Base-by-base conservation (phyloP, 2,329 filamentous ascomycete genomes). In the Colletotrichum kahawae region DNA sequence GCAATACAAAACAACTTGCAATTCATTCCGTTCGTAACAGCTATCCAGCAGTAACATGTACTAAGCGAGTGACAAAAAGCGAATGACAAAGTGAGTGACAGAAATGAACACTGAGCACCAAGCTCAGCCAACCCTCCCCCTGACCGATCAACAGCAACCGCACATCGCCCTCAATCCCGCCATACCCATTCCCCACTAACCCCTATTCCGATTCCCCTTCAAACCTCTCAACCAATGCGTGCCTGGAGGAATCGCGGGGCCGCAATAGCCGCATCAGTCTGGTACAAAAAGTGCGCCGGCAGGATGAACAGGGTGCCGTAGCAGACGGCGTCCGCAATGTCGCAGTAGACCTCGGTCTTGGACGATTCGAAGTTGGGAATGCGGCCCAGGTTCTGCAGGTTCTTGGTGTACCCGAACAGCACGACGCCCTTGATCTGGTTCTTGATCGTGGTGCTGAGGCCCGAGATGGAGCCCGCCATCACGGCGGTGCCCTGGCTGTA, bases 401-500 rank as follows among this genome's bases (percentile, higher is more conserved):
- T 87, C 81, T 86, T 83, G 69, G 85, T 86, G 75, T 87, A 86
- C 1, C 85, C 85, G 56, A 84, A 86, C 31, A 85, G 80, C 13
- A 83, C 82, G 2, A 80, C 79, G 27, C 82, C 84, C 59, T 81
- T 83, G 72, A 87, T 80, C 80, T 85, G 81, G 34, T 82, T 76
- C 31, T 81, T 78, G 66, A 85, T 77, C 24, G 74, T 33, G 5
- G 76, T 65, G 60, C 77, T 73, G 27, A 87, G 78, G n/a, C 83
- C 80, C 13, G 82, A 79, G 62, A 88, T 78, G 9, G 85, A 79
- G 48, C 82, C 82, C 27, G 84, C 82, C n/a, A 86, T 83, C 67
- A 89, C 83, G 3, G 87, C 87, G 5, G 85, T 83, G 34, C 87
- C 87, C 78, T 88, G 82, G 62, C 83, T 81, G 75, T 84, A 84